A percentile compares a stretch with the other conserved stretches of the same genome.
Evolutionary conservation across 352 stramenopile species (phyloP).

Genomic region (Pythium brassicae): DNA sequence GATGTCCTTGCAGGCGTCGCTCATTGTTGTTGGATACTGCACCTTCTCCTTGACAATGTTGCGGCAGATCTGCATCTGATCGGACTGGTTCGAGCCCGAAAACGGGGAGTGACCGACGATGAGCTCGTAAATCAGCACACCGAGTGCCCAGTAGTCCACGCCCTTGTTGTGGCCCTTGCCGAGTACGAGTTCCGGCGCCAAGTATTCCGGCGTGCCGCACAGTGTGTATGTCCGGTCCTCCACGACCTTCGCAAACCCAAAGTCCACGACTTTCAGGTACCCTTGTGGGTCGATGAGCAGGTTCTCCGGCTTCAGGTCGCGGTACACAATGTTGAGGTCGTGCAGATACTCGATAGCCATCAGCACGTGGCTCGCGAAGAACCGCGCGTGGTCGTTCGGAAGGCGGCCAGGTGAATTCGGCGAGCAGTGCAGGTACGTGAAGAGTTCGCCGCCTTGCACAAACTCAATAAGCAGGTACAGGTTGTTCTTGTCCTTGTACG

Average conservation of each 20-base stretch:
- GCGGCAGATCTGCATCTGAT: slow-evolving; percentile 95
- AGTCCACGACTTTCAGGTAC: slow-evolving; percentile 94
- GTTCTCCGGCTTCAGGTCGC: too few species aligned
- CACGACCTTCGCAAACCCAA: slow-evolving; percentile 89
- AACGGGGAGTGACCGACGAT: slow-evolving; percentile 93
- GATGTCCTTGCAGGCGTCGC: slow-evolving; percentile 68
- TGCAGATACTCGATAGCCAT: slow-evolving; percentile 88
- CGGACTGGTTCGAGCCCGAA: slow-evolving; percentile 47
- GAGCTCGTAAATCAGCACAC: slow-evolving; percentile 95
- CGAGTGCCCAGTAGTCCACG: slow-evolving; percentile 96
- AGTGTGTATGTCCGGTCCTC: slow-evolving; percentile 93
- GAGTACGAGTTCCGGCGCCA: slow-evolving; percentile 90
- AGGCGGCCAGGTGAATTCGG: slow-evolving; percentile 41
- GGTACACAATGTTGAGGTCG: slow-evolving; percentile 78
- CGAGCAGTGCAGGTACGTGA: slow-evolving; percentile 90
- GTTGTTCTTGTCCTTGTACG: slow-evolving; percentile 85
- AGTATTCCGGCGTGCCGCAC: slow-evolving; percentile 94
- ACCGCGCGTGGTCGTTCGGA: slow-evolving; percentile 56
- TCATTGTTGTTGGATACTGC: slow-evolving; percentile 80
- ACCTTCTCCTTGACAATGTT: slow-evolving; percentile 95
- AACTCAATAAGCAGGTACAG: slow-evolving; percentile 37
- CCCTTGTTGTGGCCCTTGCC: slow-evolving; percentile 92
- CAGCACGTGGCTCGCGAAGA: slow-evolving; percentile 63
- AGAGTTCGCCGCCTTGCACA: slow-evolving; percentile 91
- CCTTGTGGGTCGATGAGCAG: slow-evolving; percentile 87